These are phyloP conservation scores for Symbiodinium natans DNA, from an alignment of 73 alveolate species.

Conservation along the genomic window DNA sequence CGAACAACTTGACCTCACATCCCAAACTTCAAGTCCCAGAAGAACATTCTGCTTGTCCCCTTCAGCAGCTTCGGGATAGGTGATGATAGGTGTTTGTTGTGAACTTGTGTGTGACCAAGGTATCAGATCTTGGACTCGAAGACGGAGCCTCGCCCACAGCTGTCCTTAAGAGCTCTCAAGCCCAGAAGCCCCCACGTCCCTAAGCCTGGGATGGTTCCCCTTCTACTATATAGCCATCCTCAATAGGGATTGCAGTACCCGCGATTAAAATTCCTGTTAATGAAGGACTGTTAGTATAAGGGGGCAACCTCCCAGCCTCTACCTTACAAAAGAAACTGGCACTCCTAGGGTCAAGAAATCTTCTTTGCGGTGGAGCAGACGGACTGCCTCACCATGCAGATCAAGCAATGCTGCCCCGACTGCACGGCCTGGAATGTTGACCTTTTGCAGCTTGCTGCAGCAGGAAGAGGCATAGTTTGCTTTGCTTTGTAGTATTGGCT, in stretches of 20 bases:
- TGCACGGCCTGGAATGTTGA: constrained; percentile 88
- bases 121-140: constrained; percentile 20
- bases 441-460: constrained; percentile 9
- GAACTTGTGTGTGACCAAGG: too few relatives aligned
- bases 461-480: not conserved
- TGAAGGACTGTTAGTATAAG: not conserved
- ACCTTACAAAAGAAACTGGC: too few relatives aligned
- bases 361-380: constrained; percentile 89
- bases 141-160: not conserved
- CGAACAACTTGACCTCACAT: too few relatives aligned
- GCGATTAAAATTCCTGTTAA: not conserved
- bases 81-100: too few relatives aligned
- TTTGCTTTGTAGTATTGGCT: too few relatives aligned
- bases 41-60: too few relatives aligned
- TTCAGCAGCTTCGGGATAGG: too few relatives aligned
- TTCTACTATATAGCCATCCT: not conserved
- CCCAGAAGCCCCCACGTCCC: not conserved
- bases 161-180: not conserved
- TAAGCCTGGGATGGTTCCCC: too few relatives aligned
- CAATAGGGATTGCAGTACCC: not conserved
- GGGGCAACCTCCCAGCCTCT: too few relatives aligned
- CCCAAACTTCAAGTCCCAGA: too few relatives aligned
- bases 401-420: constrained; percentile 85
- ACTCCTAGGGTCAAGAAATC: constrained; percentile 41
- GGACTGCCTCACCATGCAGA: constrained; percentile 42